These are phyloP conservation scores for Pseudoperonospora humuli DNA, from an alignment of 352 stramenopile genomes.

Conservation along the genomic window DNA sequence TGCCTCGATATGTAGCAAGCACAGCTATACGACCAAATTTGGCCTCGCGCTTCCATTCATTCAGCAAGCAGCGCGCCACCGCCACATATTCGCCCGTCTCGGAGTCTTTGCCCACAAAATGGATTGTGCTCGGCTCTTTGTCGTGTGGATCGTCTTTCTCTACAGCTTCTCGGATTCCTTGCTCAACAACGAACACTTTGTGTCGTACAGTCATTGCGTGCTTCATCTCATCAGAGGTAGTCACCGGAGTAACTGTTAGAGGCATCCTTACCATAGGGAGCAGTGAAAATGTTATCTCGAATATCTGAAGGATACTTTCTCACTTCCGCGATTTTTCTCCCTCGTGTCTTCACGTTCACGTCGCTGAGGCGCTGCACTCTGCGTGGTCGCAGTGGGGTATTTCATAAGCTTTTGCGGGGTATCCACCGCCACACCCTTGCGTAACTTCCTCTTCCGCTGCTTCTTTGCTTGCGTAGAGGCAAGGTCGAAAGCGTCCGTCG, in stretches of 20 bases:
- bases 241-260: conserved; percentile 34
- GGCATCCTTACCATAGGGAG: too few relatives aligned
- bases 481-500: too few relatives aligned
- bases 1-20: conserved; percentile 48
- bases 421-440: too few relatives aligned
- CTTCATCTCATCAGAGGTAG: conserved; percentile 33
- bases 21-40: conserved; percentile 61
- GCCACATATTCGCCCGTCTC: conserved; percentile 56
- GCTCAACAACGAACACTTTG: conserved; percentile 54
- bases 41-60: conserved; percentile 32
- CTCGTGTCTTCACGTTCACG: too few relatives aligned
- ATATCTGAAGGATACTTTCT: too few relatives aligned
- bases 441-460: too few relatives aligned
- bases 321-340: too few relatives aligned
- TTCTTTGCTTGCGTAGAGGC: too few relatives aligned
- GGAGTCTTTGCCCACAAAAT: conserved; percentile 53
- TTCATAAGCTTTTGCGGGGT: too few relatives aligned
- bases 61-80: conserved; percentile 38
- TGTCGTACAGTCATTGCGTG: conserved; percentile 36
- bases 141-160: conserved; percentile 41
- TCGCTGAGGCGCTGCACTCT: too few relatives aligned
- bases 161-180: conserved; percentile 32
- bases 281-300: too few relatives aligned
- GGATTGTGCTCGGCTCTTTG: conserved; percentile 38
- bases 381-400: too few relatives aligned